Base-by-base conservation (phyloP, 2,329 filamentous ascomycete species). In the Taxawa tesnikishii region DNA sequence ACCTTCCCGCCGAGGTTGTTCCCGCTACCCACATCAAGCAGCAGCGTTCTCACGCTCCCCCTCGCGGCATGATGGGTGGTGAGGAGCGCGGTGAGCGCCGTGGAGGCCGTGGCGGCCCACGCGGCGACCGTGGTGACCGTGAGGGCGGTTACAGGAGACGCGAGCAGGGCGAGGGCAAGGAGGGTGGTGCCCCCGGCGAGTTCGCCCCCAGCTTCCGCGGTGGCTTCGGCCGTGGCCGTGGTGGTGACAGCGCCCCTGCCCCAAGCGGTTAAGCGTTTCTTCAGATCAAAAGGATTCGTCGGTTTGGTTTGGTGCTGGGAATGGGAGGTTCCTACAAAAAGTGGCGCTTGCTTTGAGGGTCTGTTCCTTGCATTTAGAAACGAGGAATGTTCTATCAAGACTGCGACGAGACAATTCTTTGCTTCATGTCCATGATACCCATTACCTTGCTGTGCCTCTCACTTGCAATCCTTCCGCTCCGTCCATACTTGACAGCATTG, bases 1-100 rank as follows among this genome's bases (percentile, higher is more conserved):
- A 98, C 72, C 82, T 98, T 56, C 90, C 90, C 58, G 87, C 90
- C 62, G 90, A 98, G 79, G 94, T 98, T 61, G 90, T 98, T 51
- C 90, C 90, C 54, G 85, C 92, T 58, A 98, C 90, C 58, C 90
- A 98, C 81, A 96, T 98, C 73, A 98, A 98, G 83, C 87, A 94
- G 75, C 85, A 94, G 76, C 84, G 90, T 67, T 90, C 84, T 56
- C 85, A 94, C 69, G 87, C 85, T 70, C 88, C 88, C 66, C 88
- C 90, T 60, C 87, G 90, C 59, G 90, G 90, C 61, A 96, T 98
- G 90, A 78, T 96, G 71, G 85, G 85, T 55, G 75, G 72, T 59
- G 75, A 78, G 48, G 87, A 93, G 62, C 67, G 73, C 53, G n/a
- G n/a, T n/a, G 83, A 90, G 71, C 78, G 84, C 67, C 79, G 81